Base-by-base conservation (phyloP, 2,329 filamentous ascomycete species). In the Cladosporium sp. region DNA sequence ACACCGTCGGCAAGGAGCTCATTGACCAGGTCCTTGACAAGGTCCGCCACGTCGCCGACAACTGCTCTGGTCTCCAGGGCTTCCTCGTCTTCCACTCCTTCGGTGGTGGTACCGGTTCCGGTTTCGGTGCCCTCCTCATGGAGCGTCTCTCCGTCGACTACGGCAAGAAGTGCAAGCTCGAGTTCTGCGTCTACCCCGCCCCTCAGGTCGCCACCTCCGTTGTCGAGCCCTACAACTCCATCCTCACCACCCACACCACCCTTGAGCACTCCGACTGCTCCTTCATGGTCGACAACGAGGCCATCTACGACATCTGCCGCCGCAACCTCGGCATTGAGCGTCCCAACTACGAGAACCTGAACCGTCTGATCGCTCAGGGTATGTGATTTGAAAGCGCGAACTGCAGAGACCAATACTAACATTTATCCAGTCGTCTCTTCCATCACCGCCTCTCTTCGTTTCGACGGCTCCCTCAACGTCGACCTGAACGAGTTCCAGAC, bases 71-170 rank as follows among this genome's bases (percentile, higher is more conserved):
- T 84, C 93, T 99, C 67, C 95, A 99, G 83, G 95, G 95, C 78
- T 99, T 99, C 90, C 88, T 98, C 73, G 93, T 99, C 79, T 98
- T 98, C 91, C 95, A 99, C 90, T 98, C 94, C 68, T 98, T 99
- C 80, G 95, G 95, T 84, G 95, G 95, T 83, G 95, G 95, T 86
- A 99, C 95, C 75, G 95, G 95, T 77, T 99, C 95, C 75, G 95
- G 95, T 79, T 99, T 99, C 82, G 95, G 95, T 84, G 95, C 95
- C 76, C 89, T 99, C 74, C 87, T 99, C 76, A 96, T 99, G 93
- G 95, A 99, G 87, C 94, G 95, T 80, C 89, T 99, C 69, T 98
- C 95, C 41, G 92, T 97, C 77, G 95, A 99, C 84, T 99, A 97
- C 80, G 94, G 95, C 86, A 99, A 99, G 90, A 99, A 99, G 90